Conservation (phyloP, 345 rosid genomes). For the Sonneratia caseolaris region DNA sequence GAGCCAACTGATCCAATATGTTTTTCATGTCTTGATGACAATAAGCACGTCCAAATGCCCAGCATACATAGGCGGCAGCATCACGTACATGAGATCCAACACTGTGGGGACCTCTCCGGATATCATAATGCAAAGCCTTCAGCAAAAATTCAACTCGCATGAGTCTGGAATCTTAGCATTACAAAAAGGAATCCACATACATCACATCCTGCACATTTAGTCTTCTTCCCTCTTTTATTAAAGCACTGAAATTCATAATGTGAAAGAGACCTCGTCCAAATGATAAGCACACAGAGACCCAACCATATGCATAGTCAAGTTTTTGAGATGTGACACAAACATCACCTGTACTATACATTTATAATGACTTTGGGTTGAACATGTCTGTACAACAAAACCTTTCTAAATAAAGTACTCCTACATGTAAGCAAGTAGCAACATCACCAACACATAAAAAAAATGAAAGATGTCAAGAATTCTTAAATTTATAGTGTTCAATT, state of each 20-base stretch:
- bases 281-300: background rate
- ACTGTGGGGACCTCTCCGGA: conserved; percentile 97
- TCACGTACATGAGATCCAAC: conserved; percentile 99
- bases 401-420: background rate
- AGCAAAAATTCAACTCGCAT: conserved; percentile 1
- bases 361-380: background rate
- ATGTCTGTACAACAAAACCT: background rate
- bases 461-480: background rate
- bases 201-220: background rate
- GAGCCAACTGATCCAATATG: conserved; percentile 76
- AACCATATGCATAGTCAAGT: background rate
- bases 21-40: conserved; percentile 72
- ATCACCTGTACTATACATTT: background rate
- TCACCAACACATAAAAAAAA: background rate
- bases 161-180: background rate
- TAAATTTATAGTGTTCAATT: background rate
- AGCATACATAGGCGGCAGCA: conserved; percentile 99
- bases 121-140: conserved; percentile 94
- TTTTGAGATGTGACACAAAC: background rate
- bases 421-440: background rate
- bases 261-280: background rate
- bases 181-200: background rate
- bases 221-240: background rate
- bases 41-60: conserved; percentile 99
- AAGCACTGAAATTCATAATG: background rate